Conservation (phyloP, 2,329 filamentous ascomycete genomes). For the Elsinoe fawcettii region DNA sequence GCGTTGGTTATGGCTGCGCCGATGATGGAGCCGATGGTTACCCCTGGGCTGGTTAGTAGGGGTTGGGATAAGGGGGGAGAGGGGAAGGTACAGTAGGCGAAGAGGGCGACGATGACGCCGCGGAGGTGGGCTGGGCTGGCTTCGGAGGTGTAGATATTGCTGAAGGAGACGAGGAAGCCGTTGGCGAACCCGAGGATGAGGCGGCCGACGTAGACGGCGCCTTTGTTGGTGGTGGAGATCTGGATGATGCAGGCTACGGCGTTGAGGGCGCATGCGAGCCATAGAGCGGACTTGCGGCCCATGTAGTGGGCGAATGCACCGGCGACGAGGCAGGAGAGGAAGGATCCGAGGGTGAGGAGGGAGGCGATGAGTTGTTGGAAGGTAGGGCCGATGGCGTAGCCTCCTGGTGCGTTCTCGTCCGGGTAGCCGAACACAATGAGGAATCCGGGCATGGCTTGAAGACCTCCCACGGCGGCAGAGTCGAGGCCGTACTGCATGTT, state of each 20-base stretch:
- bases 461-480: conserved; percentile 44
- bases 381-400: conserved; percentile 37
- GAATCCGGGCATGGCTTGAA: conserved; percentile 46
- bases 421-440: conserved; percentile 45
- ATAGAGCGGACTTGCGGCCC: conserved; percentile 39
- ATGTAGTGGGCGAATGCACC: conserved; percentile 35
- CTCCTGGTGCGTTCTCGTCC: conserved; percentile 30
- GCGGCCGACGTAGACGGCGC: conserved; percentile 47
- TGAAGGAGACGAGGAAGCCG: conserved; percentile 43
- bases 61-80: conserved; percentile 40
- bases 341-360: conserved; percentile 39
- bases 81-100: conserved; percentile 42
- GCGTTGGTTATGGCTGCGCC: conserved; percentile 48
- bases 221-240: conserved; percentile 48
- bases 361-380: conserved; percentile 38
- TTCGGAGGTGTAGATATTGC: conserved; percentile 41
- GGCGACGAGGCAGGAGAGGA: conserved; percentile 33
- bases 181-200: conserved; percentile 50
- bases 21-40: conserved; percentile 37
- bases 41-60: conserved; percentile 30
- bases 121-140: conserved; percentile 40
- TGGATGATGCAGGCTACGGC: conserved; percentile 47
- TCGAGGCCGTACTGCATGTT: conserved; percentile 47
- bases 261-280: conserved; percentile 41
- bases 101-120: conserved; percentile 44